These are phyloP conservation scores for Fomitopsis serialis DNA, from an alignment of 768 basidiomycete species.

Conservation along the genomic window DNA sequence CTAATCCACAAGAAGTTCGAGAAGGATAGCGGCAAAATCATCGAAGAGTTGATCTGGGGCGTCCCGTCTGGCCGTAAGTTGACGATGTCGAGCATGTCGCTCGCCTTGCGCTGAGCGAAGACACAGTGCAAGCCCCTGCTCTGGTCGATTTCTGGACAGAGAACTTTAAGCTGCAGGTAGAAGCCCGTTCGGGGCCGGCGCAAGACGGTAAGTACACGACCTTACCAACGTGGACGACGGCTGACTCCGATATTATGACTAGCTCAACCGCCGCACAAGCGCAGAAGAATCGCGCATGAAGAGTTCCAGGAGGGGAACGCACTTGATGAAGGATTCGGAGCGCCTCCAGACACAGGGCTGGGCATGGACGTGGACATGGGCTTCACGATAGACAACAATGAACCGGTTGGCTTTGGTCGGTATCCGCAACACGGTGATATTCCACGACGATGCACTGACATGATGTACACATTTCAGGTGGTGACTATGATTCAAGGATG, in stretches of 20 bases:
- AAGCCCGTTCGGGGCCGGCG: slow-evolving; percentile 47
- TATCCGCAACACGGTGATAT: not conserved
- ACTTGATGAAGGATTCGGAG: not conserved
- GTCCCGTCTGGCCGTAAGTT: slow-evolving; percentile 58
- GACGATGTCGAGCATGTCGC: not conserved
- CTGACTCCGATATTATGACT: not conserved
- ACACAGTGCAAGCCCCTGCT: slow-evolving; percentile 58
- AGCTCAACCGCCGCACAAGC: slow-evolving; percentile 45
- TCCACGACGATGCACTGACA: not conserved
- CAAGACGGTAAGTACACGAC: slow-evolving; percentile 26
- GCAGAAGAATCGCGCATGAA: slow-evolving; percentile 33
- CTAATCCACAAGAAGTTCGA: slow-evolving; percentile 47
- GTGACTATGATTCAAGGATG: slow-evolving; percentile 22
- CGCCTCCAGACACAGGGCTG: not conserved
- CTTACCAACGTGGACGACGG: not conserved
- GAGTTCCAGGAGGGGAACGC: slow-evolving; percentile 4
- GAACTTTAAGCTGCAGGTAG: slow-evolving; percentile 65
- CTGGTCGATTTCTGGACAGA: slow-evolving; percentile 71
- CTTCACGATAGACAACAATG: slow-evolving; percentile 12
- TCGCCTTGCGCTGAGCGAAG: not conserved
- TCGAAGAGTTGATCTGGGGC: slow-evolving; percentile 65
- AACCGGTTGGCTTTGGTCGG: slow-evolving; percentile 11
- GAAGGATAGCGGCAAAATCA: slow-evolving; percentile 45
- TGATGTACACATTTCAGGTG: slow-evolving; percentile 1
- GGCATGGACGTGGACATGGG: slow-evolving; percentile 17